These are phyloP conservation scores for Vigna mungo DNA, from an alignment of 306 rosid species.

Conservation along the genomic window DNA sequence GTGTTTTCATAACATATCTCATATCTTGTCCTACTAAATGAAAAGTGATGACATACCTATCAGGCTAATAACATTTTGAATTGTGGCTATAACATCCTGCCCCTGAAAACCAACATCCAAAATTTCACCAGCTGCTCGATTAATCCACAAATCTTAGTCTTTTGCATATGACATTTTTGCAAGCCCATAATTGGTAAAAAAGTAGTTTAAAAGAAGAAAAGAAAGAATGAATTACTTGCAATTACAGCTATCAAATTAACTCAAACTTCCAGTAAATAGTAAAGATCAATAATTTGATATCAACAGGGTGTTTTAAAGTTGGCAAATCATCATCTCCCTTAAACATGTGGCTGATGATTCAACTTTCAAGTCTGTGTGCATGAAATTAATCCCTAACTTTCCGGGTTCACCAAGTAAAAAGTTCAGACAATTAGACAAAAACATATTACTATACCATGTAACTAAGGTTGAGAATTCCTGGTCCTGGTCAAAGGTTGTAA, in stretches of 20 bases:
- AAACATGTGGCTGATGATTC: no score
- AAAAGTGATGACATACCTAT: slow-evolving; percentile 51
- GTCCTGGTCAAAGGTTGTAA: slow-evolving; percentile 78
- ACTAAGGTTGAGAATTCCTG: slow-evolving; percentile 70
- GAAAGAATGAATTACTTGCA: not conserved
- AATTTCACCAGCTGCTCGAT: no score
- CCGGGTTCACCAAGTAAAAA: not conserved
- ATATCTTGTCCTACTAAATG: no score
- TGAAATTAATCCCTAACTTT: no score
- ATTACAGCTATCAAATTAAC: no score
- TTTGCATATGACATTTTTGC: slow-evolving; percentile 9
- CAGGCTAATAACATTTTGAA: slow-evolving; percentile 78
- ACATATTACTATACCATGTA: slow-evolving; percentile 47
- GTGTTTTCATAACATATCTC: not conserved
- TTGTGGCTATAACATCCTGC: slow-evolving; percentile 52
- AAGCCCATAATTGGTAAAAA: not conserved
- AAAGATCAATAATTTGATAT: no score
- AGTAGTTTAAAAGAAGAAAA: not conserved
- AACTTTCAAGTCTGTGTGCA: no score
- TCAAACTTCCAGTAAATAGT: no score
- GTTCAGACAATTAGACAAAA: not conserved
- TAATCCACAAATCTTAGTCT: not conserved
- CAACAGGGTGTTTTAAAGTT: no score
- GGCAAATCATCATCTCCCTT: no score
- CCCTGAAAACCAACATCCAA: slow-evolving; percentile 57